Conservation (phyloP, 805 yeast species). For the Hanseniaspora guilliermondii region DNA sequence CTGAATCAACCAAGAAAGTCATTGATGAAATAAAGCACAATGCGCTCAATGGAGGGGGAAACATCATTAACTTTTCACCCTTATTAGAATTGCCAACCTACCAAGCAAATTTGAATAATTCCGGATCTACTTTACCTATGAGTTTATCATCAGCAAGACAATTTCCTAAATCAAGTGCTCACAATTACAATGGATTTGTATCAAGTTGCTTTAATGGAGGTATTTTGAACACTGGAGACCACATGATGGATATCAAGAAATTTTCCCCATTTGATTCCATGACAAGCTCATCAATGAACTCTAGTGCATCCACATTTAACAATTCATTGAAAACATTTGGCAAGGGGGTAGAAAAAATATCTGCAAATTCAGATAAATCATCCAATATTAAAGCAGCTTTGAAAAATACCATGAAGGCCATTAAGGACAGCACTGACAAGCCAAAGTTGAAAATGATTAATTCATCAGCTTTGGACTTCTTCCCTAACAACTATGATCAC, state of each 20-base stretch:
- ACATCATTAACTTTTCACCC: constrained; percentile 10
- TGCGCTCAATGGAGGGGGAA: neutral
- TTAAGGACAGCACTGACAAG: neutral
- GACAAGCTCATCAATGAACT: neutral
- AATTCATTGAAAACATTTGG: neutral
- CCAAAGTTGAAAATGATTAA: neutral
- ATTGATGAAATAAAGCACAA: constrained; percentile 12
- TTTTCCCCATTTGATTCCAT: constrained; percentile 3
- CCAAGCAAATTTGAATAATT: neutral
- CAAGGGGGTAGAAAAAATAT: neutral
- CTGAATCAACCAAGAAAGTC: constrained; percentile 9
- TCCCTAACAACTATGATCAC: neutral
- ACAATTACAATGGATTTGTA: neutral
- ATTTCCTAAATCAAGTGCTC: neutral
- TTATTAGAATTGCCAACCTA: neutral
- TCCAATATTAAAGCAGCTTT: neutral
- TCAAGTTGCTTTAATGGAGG: neutral
- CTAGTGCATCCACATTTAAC: neutral
- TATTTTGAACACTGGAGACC: neutral
- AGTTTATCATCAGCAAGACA: neutral
- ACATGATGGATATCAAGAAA: neutral
- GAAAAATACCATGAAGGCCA: neutral
- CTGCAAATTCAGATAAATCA: neutral
- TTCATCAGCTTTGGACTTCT: neutral
- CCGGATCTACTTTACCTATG: neutral